A percentile compares a stretch with the other conserved stretches of the same genome.
Evolutionary conservation across 768 basidiomycete genomes (phyloP).

Genomic region (Boletus pseudopeckii): DNA sequence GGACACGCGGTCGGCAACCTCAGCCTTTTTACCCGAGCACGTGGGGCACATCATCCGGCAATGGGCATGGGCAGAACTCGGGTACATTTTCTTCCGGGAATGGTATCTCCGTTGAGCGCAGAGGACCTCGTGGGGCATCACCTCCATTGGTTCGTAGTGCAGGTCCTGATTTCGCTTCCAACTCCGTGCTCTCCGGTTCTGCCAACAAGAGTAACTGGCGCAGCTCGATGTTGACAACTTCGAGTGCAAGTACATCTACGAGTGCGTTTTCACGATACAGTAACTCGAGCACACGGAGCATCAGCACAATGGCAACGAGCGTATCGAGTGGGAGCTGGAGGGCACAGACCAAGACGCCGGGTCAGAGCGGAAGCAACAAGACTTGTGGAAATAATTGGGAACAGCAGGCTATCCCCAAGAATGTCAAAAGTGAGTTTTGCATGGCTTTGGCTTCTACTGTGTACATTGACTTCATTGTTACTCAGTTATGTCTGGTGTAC

Average conservation of each 20-base stretch:
- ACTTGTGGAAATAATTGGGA: constrained; percentile 16
- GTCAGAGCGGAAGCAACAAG: constrained; percentile 15
- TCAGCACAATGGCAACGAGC: constrained; percentile 80
- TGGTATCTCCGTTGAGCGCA: constrained; percentile 28
- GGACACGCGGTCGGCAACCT: constrained; percentile 49
- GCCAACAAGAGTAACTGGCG: constrained; percentile 59
- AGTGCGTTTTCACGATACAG: constrained; percentile 79
- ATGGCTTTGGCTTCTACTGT: background rate
- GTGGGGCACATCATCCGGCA: constrained; percentile 20
- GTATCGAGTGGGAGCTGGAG: constrained; percentile 75
- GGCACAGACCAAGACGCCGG: constrained; percentile 34
- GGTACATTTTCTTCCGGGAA: constrained; percentile 13
- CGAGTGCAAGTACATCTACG: constrained; percentile 64
- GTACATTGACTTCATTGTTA: constrained; percentile 1
- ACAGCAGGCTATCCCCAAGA: constrained; percentile 48
- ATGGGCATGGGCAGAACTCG: constrained; percentile 4
- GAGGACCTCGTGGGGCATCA: constrained; percentile 47
- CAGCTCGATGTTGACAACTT: constrained; percentile 67
- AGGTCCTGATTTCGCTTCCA: constrained; percentile 47
- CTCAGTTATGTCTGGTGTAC: constrained; percentile 72
- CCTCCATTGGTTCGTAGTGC: constrained; percentile 59
- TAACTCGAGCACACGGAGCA: constrained; percentile 61
- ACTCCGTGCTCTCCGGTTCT: constrained; percentile 53
- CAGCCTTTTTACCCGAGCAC: constrained; percentile 16
- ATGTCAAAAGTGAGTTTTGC: constrained; percentile 74